These are phyloP conservation scores for Cryphonectria radicalis DNA, from an alignment of 2,329 filamentous ascomycete genomes.

Conservation along the genomic window DNA sequence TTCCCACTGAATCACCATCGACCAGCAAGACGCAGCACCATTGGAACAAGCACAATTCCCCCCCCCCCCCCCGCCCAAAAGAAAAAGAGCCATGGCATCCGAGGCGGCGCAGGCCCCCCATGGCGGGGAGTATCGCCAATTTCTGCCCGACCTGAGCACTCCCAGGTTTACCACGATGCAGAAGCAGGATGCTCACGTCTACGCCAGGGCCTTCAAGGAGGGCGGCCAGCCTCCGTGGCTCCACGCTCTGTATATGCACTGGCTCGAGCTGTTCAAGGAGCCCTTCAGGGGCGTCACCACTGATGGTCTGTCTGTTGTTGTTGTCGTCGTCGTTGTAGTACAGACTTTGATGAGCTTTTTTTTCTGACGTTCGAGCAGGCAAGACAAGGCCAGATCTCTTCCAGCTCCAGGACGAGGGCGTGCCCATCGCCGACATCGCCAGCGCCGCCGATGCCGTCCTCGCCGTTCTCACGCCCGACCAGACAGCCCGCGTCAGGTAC, in stretches of 20 bases:
- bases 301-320: slow-evolving; percentile 54
- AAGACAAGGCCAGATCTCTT: slow-evolving; percentile 59
- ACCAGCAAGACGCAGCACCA: too few species aligned
- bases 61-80: too few species aligned
- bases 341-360: too few species aligned
- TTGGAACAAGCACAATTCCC: background rate
- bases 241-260: slow-evolving; percentile 62
- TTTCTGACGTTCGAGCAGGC: slow-evolving; percentile 41
- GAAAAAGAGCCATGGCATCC: slow-evolving; percentile 17
- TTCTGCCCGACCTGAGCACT: slow-evolving; percentile 64
- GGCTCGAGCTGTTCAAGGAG: slow-evolving; percentile 63
- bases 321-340: too few species aligned
- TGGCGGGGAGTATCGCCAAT: slow-evolving; percentile 54
- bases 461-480: slow-evolving; percentile 49
- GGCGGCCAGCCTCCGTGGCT: slow-evolving; percentile 68
- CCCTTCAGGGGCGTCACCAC: slow-evolving; percentile 73
- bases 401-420: slow-evolving; percentile 64
- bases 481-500: slow-evolving; percentile 55
- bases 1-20: background rate
- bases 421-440: slow-evolving; percentile 63
- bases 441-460: slow-evolving; percentile 53
- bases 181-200: slow-evolving; percentile 64
- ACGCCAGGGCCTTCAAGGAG: slow-evolving; percentile 64
- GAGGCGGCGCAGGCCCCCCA: slow-evolving; percentile 17
- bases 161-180: slow-evolving; percentile 67